phyloP scores from a whole-genome alignment of 1,284 basidiomycete species.

The Gomphus sp. region DNA sequence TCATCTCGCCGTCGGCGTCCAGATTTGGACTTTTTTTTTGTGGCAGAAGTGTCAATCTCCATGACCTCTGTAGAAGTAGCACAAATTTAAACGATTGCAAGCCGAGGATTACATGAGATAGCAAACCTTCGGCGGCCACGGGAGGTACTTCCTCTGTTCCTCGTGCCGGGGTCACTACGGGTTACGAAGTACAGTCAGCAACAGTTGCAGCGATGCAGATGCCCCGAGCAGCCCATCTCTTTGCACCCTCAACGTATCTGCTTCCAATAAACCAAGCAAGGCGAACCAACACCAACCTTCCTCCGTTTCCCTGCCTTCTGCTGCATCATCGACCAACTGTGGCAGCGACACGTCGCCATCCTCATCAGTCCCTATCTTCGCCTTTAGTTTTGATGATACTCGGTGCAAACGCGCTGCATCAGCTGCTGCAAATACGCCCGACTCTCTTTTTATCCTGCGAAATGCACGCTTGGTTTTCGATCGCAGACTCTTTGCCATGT shows the following conservation, averaged over 20 bases:
- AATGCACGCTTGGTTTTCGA: conserved; percentile 84
- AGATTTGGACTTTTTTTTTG: conserved; percentile 55
- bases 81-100: background rate
- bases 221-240: background rate
- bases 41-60: conserved; percentile 1
- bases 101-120: background rate
- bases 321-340: conserved; percentile 29
- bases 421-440: conserved; percentile 75
- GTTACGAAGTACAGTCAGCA: background rate
- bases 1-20: conserved; percentile 63
- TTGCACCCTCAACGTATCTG: conserved; percentile 15
- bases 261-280: conserved; percentile 47
- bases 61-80: background rate
- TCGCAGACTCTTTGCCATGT: conserved; percentile 89
- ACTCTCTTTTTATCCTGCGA: conserved; percentile 77
- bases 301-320: conserved; percentile 25
- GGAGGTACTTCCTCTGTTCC: background rate
- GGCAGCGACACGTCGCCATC: conserved; percentile 29
- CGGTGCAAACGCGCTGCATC: conserved; percentile 80
- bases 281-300: conserved; percentile 63
- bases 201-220: background rate
- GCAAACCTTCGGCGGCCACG: background rate
- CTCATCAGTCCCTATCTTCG: conserved; percentile 27
- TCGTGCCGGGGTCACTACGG: background rate
- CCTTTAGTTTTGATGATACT: conserved; percentile 61